Percentiles rank a stretch among this genome's conserved stretches.
These are phyloP conservation scores for Schoenoplectus tabernaemontani DNA, from an alignment of 202 grass and related monocot genomes.

Conservation along the genomic window DNA sequence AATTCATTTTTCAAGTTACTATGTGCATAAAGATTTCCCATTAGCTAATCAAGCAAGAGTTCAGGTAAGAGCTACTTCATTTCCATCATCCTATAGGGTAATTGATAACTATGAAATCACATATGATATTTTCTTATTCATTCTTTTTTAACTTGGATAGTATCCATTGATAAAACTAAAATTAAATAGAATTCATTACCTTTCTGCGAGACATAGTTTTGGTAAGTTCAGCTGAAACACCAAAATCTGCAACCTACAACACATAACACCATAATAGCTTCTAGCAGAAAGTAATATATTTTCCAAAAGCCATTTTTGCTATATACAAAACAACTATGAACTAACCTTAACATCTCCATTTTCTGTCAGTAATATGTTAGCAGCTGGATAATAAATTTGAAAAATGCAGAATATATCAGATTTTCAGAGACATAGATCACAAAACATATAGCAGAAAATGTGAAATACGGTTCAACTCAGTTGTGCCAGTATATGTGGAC, in stretches of 20 bases:
- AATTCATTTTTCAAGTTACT: not conserved
- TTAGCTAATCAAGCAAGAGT: not conserved
- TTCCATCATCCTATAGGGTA: not conserved
- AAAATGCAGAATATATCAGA: slow-evolving; percentile 12
- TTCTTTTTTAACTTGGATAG: not conserved
- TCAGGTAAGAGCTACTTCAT: not conserved
- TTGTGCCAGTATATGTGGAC: not conserved
- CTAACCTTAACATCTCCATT: slow-evolving; percentile 98
- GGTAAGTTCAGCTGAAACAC: slow-evolving; percentile 96
- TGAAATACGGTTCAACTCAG: not conserved
- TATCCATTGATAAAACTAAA: not conserved
- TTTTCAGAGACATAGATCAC: slow-evolving; percentile 20
- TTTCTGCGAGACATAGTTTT: slow-evolving; percentile 99
- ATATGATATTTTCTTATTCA: not conserved
- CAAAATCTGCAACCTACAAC: slow-evolving; percentile 93
- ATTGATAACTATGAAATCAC: not conserved
- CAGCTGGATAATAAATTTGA: slow-evolving; percentile 51
- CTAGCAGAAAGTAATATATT: not conserved
- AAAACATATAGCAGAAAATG: not conserved
- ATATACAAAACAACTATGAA: slow-evolving; percentile 14
- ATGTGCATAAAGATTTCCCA: too few species aligned
- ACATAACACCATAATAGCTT: not conserved
- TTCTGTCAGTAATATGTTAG: slow-evolving; percentile 96
- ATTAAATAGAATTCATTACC: slow-evolving; percentile 36
- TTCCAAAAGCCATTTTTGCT: not conserved